Conservation (phyloP, 768 basidiomycete species). For the Lyophyllum semitale region DNA sequence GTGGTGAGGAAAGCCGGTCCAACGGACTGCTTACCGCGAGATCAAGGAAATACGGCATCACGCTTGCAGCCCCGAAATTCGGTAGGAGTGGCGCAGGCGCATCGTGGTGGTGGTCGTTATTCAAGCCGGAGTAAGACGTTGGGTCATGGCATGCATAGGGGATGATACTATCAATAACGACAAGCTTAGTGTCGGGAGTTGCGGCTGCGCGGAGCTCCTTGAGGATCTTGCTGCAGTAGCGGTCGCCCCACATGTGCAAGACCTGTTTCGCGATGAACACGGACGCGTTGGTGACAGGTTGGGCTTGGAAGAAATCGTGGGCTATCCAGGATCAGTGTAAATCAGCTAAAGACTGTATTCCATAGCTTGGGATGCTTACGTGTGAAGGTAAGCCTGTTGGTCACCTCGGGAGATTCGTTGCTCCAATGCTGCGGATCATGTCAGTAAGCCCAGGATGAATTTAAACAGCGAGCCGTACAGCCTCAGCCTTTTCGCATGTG, state of each 20-base stretch:
- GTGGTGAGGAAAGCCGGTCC: too few species aligned
- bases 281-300: constrained; percentile 33
- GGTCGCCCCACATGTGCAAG: constrained; percentile 42
- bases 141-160: constrained; percentile 24
- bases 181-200: constrained; percentile 30
- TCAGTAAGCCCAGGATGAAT: neutral
- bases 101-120: neutral
- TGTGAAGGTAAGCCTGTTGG: constrained; percentile 1
- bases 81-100: constrained; percentile 8
- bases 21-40: constrained; percentile 4
- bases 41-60: constrained; percentile 7
- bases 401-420: constrained; percentile 3
- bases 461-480: neutral
- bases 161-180: constrained; percentile 39
- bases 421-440: neutral
- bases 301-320: constrained; percentile 39
- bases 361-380: neutral
- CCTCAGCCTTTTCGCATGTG: constrained; percentile 16
- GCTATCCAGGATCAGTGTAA: constrained; percentile 9
- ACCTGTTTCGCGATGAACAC: constrained; percentile 38
- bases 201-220: constrained; percentile 34
- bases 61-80: constrained; percentile 8
- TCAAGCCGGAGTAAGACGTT: neutral
- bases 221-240: constrained; percentile 30
- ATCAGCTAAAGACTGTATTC: neutral